phyloP scores from a whole-genome alignment of 306 rosid genomes.

The Trifolium dubium region DNA sequence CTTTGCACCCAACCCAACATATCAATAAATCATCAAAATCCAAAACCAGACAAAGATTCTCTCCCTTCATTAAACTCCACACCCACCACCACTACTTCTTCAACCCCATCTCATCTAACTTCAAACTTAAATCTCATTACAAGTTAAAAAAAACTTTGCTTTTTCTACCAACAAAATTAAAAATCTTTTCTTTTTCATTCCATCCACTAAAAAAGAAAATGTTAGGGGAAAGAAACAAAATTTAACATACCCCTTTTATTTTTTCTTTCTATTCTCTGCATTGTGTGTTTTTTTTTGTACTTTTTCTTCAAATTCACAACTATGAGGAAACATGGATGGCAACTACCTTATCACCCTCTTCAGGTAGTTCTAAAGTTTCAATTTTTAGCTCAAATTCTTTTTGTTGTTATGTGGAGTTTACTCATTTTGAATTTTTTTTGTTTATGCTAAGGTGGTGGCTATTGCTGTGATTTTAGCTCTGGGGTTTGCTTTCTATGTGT shows the following conservation, averaged over 20 bases:
- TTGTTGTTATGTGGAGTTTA: slow-evolving; percentile 8
- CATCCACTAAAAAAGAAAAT: neutral
- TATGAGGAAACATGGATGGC: slow-evolving; percentile 98
- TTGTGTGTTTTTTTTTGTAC: neutral
- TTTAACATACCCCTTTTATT: slow-evolving; percentile 17
- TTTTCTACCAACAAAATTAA: neutral
- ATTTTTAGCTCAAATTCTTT: neutral
- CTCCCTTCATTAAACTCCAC: slow-evolving; percentile 10
- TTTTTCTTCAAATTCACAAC: slow-evolving; percentile 22
- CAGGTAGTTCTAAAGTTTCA: slow-evolving; percentile 58
- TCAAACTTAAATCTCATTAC: slow-evolving; percentile 7
- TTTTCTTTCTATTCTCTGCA: slow-evolving; percentile 19
- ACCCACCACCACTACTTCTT: slow-evolving; percentile 6
- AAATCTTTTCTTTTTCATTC: too few relatives aligned
- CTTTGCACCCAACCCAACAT: neutral
- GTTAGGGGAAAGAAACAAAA: slow-evolving; percentile 7
- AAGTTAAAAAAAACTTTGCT: neutral
- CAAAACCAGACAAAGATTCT: slow-evolving; percentile 15
- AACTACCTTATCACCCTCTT: slow-evolving; percentile 95
- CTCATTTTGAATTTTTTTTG: neutral
- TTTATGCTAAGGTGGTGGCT: slow-evolving; percentile 77
- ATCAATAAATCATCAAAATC: neutral
- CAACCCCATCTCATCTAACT: slow-evolving; percentile 9
- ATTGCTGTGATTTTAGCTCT: slow-evolving; percentile 91
- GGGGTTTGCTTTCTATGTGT: slow-evolving; percentile 96